Evolutionary conservation across 306 rosid species (phyloP).

Genomic region (Luffa aegyptiaca): DNA sequence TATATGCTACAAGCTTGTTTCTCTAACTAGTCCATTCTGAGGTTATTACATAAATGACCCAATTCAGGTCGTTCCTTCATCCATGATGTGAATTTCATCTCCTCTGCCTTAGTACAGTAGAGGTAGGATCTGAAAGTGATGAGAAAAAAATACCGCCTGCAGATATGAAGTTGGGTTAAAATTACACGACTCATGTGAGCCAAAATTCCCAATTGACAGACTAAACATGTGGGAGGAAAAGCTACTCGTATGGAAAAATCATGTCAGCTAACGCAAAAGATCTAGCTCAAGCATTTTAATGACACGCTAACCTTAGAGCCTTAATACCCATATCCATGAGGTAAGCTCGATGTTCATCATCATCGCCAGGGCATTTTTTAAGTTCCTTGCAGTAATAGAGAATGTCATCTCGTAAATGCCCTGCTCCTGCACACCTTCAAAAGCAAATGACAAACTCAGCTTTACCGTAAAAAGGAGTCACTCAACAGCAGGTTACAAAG

Average conservation of each 20-base stretch:
- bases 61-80: constrained; percentile 90
- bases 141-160: constrained; percentile 83
- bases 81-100: constrained; percentile 48
- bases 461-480: background rate
- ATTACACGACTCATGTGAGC: background rate
- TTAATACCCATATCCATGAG: constrained; percentile 71
- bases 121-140: constrained; percentile 84
- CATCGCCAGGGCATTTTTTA: constrained; percentile 38
- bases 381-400: constrained; percentile 57
- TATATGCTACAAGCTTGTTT: background rate
- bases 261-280: background rate
- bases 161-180: background rate
- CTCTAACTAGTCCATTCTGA: constrained; percentile 51
- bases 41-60: constrained; percentile 77
- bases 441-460: constrained; percentile 22
- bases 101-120: constrained; percentile 41
- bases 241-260: background rate
- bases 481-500: background rate
- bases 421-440: constrained; percentile 79
- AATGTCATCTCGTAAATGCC: constrained; percentile 79
- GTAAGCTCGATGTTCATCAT: constrained; percentile 60
- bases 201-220: background rate
- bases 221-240: background rate
- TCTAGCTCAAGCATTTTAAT: background rate
- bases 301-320: constrained; percentile 53